These are phyloP conservation scores for Plasmodium gallinaceum DNA, from an alignment of 169 alveolate species.

Conservation along the genomic window DNA sequence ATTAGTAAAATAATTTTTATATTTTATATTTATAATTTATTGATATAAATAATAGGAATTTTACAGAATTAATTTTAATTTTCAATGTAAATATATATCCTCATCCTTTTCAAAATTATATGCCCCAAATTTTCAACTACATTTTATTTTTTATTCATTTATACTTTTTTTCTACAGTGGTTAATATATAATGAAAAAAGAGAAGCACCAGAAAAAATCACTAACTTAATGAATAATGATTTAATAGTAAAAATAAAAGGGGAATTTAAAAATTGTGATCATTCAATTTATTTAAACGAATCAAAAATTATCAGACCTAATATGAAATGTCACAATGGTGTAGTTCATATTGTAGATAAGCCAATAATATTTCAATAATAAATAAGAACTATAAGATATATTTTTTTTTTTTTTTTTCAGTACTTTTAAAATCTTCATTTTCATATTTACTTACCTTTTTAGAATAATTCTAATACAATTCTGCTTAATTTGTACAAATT, in stretches of 20 bases:
- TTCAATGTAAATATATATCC: background rate
- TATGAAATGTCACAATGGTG: conserved; percentile 87
- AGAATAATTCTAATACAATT: too few species aligned
- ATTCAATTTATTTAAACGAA: conserved; percentile 78
- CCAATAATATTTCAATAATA: conserved; percentile 74
- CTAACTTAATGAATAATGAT: conserved; percentile 64
- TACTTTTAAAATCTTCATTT: too few species aligned
- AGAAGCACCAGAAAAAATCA: conserved; percentile 81
- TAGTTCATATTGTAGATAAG: conserved; percentile 82
- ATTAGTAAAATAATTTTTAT: background rate
- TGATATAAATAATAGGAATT: too few species aligned
- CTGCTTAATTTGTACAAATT: too few species aligned
- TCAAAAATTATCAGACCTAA: conserved; percentile 84
- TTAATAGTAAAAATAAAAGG: conserved; percentile 81
- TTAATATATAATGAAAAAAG: conserved; percentile 80
- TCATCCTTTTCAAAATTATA: too few species aligned
- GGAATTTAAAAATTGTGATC: conserved; percentile 75
- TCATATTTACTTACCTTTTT: too few species aligned
- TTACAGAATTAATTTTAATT: background rate
- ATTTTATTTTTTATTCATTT: background rate
- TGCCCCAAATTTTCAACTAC: too few species aligned
- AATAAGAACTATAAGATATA: background rate
- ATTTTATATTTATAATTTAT: background rate
- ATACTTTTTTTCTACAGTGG: conserved; percentile 69
- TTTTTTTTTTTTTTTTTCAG: too few species aligned